Base-by-base conservation (phyloP, 2,329 filamentous ascomycete genomes). In the Monilinia fructicola region DNA sequence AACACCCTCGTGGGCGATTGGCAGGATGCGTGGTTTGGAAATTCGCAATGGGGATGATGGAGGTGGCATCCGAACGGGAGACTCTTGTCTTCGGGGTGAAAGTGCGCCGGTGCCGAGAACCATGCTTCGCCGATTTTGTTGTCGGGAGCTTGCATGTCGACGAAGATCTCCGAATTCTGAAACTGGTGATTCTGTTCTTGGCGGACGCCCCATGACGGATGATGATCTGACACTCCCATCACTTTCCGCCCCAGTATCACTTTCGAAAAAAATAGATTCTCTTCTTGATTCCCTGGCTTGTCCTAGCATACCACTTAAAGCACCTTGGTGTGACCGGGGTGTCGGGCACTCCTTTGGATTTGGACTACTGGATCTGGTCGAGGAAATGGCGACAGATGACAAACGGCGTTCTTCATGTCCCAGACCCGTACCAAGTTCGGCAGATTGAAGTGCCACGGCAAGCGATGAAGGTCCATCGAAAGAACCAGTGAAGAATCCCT, bases 1-100 rank as follows among this genome's bases (percentile, higher is more conserved):
- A 50, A 96, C 76, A 28, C 83, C 84, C 54, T 93, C 90, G 5
- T 86, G 82, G 53, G 82, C 79, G 69, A 82, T 82, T 5, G 83
- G 83, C 42, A 87, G 78, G 35, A 80, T 83, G 44, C 93, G 88
- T 44, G 93, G 90, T 75, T 97, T 98, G 55, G 85, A 84, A 73
- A 96, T 93, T 48, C 94, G 87, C 66, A 99, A 80, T 1, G 95
- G 95, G 1, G 93, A 97, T 1, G 93, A 92, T 3, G 93, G 92
- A 58, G 89, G 87, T 10, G 85, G 81, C 61, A 84, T 82, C 70
- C 94, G 85, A 11, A 90, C 93, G 4, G 95, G 95, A 0, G 95
- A 99, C 74, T 94, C 91, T 74, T 97, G 93, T 35, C 95, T 88
- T 62, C 87, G 89, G 53, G 91, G 91, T 12, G 92, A 96, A 46